phyloP scores from a whole-genome alignment of 257 asterid genomes.

The Solanum tacnaense region DNA sequence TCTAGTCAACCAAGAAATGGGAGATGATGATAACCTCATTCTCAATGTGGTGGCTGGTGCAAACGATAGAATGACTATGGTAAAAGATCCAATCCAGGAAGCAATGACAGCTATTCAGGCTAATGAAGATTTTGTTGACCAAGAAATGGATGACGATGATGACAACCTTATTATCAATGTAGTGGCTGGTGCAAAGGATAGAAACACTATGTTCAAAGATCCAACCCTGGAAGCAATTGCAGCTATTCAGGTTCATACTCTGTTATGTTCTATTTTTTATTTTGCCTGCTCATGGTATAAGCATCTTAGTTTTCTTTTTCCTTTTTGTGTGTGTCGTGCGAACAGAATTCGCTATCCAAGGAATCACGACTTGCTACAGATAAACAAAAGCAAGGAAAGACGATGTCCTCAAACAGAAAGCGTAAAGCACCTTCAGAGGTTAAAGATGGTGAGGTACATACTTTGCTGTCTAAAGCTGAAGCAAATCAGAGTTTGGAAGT shows the following conservation, averaged over 20 bases:
- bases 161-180: conserved; percentile 64
- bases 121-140: conserved; percentile 25
- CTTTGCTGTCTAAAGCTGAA: conserved; percentile 3
- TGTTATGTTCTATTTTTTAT: not conserved
- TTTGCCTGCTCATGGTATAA: not conserved
- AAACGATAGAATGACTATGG: conserved; percentile 14
- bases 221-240: conserved; percentile 18
- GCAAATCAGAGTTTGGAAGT: conserved; percentile 1
- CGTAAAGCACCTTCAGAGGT: conserved; percentile 23
- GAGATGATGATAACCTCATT: conserved; percentile 63
- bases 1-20: conserved; percentile 29
- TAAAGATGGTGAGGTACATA: conserved; percentile 11
- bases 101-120: conserved; percentile 31
- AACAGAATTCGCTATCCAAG: conserved; percentile 23
- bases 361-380: not conserved
- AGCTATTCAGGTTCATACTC: conserved; percentile 28
- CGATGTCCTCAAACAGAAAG: conserved; percentile 28
- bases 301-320: not conserved
- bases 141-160: conserved; percentile 43
- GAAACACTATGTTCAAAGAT: conserved; percentile 22
- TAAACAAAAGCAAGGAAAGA: conserved; percentile 2
- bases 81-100: conserved; percentile 26
- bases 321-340: not conserved
- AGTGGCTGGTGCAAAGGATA: conserved; percentile 27
- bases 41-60: conserved; percentile 46